Percentiles rank a stretch among this genome's conserved stretches.
phyloP scores from a whole-genome alignment of 2,329 filamentous ascomycete species.

The Aschersonia sp. region DNA sequence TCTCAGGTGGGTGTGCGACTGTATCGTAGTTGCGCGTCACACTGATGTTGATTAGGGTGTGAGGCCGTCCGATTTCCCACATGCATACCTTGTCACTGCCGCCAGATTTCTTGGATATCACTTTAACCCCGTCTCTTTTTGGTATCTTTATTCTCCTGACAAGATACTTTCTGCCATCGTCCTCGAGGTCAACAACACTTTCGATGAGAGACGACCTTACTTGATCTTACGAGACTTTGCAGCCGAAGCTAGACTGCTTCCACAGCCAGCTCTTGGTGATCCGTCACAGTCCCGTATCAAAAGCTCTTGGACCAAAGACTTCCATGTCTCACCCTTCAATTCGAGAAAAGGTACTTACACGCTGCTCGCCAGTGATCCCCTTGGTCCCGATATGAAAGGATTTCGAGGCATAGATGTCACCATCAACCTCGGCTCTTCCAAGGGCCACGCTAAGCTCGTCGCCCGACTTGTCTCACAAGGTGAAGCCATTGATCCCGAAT shows the following conservation, averaged over 20 bases:
- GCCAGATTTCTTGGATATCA: slow-evolving; percentile 54
- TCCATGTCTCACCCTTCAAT: slow-evolving; percentile 67
- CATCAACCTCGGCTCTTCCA: slow-evolving; percentile 45
- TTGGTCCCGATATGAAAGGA: slow-evolving; percentile 22
- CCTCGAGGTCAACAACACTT: slow-evolving; percentile 64
- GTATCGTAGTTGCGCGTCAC: background rate
- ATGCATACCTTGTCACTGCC: slow-evolving; percentile 58
- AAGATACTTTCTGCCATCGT: slow-evolving; percentile 48
- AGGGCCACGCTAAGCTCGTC: slow-evolving; percentile 44
- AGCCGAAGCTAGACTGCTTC: slow-evolving; percentile 7
- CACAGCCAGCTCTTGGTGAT: background rate
- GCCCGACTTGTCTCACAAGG: slow-evolving; percentile 42
- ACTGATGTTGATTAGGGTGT: slow-evolving; percentile 30
- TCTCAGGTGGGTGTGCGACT: slow-evolving; percentile 31
- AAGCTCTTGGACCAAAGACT: slow-evolving; percentile 51
- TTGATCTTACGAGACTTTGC: slow-evolving; percentile 13
- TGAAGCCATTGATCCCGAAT: slow-evolving; percentile 31
- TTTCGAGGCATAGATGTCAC: slow-evolving; percentile 37
- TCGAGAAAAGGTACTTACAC: slow-evolving; percentile 41
- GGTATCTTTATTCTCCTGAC: slow-evolving; percentile 55
- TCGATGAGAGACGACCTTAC: slow-evolving; percentile 46
- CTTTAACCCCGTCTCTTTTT: slow-evolving; percentile 67
- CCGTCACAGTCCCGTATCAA: slow-evolving; percentile 20
- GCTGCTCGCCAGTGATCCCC: slow-evolving; percentile 29
- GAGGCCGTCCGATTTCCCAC: slow-evolving; percentile 44